phyloP scores from a whole-genome alignment of 768 basidiomycete genomes.

The Lentinula raphanica region DNA sequence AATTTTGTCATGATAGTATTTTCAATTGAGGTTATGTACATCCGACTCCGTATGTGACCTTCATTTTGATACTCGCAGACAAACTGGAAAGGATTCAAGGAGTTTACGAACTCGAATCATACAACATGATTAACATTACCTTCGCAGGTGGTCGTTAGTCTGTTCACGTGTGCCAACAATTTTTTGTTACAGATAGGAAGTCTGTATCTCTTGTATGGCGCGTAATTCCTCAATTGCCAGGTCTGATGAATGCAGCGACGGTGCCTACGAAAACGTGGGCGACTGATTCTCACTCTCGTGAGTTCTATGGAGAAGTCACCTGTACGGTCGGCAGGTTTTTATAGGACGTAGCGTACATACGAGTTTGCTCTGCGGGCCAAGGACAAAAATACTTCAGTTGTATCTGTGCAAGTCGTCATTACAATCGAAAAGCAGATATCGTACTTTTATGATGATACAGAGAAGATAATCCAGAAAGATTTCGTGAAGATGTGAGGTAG shows the following conservation, averaged over 20 bases:
- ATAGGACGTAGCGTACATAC: too few species aligned
- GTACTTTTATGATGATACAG: neutral
- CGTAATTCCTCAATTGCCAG: constrained; percentile 31
- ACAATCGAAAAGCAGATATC: too few species aligned
- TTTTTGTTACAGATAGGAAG: constrained; percentile 34
- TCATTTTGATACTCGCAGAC: constrained; percentile 42
- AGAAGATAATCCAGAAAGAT: neutral
- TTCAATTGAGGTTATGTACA: constrained; percentile 37
- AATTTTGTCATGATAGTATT: too few species aligned
- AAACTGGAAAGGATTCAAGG: constrained; percentile 30
- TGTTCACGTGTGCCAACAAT: constrained; percentile 32
- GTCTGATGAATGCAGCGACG: constrained; percentile 44
- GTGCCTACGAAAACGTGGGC: constrained; percentile 25
- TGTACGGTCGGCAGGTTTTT: too few species aligned
- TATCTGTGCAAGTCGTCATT: too few species aligned
- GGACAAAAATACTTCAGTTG: too few species aligned
- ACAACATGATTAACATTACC: constrained; percentile 27
- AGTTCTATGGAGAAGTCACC: too few species aligned
- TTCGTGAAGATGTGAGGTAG: neutral
- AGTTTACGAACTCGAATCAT: neutral
- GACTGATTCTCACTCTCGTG: too few species aligned
- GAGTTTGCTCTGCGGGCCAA: too few species aligned
- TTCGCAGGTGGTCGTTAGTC: constrained; percentile 39
- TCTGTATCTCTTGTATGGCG: constrained; percentile 39
- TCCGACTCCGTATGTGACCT: constrained; percentile 45